Conservation (phyloP, 2,329 filamentous ascomycete species). For the Plenodomus biglobosus region DNA sequence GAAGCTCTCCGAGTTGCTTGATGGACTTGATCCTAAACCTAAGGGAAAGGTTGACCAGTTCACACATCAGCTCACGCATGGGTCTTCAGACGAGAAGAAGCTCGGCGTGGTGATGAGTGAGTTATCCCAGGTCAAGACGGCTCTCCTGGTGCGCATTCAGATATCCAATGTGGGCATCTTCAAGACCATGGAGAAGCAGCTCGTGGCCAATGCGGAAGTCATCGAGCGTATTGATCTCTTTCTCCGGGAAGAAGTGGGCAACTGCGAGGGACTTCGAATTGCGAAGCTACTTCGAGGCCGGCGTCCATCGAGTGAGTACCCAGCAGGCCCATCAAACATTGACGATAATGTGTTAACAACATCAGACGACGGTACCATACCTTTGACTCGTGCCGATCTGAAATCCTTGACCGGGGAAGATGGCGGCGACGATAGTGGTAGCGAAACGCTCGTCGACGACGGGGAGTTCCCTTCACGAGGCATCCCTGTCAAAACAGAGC, state of each 20-base stretch:
- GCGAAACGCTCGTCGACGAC: conserved; percentile 14
- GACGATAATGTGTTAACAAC: conserved; percentile 50
- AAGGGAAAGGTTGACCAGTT: conserved; percentile 13
- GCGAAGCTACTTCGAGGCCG: conserved; percentile 14
- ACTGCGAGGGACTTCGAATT: conserved; percentile 14
- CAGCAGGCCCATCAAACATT: neutral
- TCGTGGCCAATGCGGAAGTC: conserved; percentile 13
- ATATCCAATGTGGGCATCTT: conserved; percentile 21
- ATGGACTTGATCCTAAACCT: conserved; percentile 8
- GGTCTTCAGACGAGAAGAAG: conserved; percentile 19
- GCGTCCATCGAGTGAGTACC: conserved; percentile 10
- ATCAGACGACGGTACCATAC: conserved; percentile 46
- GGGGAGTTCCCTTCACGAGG: conserved; percentile 7
- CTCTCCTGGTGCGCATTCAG: conserved; percentile 16
- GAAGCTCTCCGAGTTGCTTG: neutral
- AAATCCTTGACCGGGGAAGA: conserved; percentile 3
- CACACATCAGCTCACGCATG: conserved; percentile 15
- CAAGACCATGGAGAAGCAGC: conserved; percentile 9
- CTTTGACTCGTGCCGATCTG: conserved; percentile 15
- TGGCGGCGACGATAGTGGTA: conserved; percentile 8
- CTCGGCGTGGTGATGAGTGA: conserved; percentile 18
- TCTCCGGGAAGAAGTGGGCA: neutral
- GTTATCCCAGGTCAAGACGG: conserved; percentile 15
- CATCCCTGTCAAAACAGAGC: conserved; percentile 9
- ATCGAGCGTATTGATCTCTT: conserved; percentile 16